A percentile compares a stretch with the other conserved stretches of the same genome.
These are phyloP conservation scores for Suillus spraguei DNA, from an alignment of 768 basidiomycete species.

Conservation along the genomic window DNA sequence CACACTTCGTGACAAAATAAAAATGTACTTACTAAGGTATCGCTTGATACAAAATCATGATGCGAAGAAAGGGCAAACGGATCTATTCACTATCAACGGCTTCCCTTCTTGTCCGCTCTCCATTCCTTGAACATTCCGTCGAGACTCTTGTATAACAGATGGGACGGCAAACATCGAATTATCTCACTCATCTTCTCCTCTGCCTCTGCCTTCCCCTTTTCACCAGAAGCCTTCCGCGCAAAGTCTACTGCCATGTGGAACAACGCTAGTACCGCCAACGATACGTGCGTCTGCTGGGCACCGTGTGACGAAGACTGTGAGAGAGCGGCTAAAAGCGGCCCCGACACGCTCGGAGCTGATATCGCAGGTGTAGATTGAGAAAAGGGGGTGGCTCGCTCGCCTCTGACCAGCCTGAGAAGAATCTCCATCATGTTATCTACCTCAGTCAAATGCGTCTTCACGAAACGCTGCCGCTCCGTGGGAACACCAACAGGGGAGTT, in stretches of 20 bases:
- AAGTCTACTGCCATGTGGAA: conserved; percentile 85
- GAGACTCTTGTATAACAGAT: conserved; percentile 86
- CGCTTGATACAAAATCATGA: not conserved
- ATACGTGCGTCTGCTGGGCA: conserved; percentile 91
- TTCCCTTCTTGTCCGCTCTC: conserved; percentile 80
- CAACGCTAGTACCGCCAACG: conserved; percentile 89
- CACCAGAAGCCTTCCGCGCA: conserved; percentile 68
- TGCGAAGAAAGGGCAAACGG: not conserved
- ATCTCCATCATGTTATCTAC: conserved; percentile 93
- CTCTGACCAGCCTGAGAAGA: conserved; percentile 86
- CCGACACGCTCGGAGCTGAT: conserved; percentile 63
- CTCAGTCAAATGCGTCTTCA: conserved; percentile 85
- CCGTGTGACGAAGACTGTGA: conserved; percentile 79
- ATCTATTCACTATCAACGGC: conserved; percentile 36
- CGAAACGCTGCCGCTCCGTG: conserved; percentile 83
- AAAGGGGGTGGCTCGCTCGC: conserved; percentile 77
- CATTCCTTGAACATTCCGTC: conserved; percentile 96
- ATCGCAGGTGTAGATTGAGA: conserved; percentile 63
- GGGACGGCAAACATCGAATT: conserved; percentile 84
- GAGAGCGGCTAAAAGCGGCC: conserved; percentile 71
- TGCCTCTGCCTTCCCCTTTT: conserved; percentile 69
- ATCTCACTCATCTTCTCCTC: conserved; percentile 86
- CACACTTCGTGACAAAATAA: not conserved
- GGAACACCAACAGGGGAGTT: conserved; percentile 77
- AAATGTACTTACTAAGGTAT: not conserved